Evolutionary conservation across 305 asterid genomes (phyloP).

Genomic region (Fraxinus sp.): DNA sequence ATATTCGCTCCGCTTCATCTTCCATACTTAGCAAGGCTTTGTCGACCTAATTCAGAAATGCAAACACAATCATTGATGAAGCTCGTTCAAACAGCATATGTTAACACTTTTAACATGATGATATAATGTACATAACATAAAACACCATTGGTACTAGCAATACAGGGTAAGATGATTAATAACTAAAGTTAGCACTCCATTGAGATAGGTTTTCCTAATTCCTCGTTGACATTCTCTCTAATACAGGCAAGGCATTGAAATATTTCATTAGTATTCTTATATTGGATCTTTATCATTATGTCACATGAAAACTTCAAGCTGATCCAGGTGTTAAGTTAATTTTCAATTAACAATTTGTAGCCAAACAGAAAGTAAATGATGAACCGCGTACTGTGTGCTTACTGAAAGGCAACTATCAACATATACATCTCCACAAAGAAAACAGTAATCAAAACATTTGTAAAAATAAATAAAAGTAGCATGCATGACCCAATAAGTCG

Average conservation of each 20-base stretch:
- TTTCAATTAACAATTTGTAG: background rate
- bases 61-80: slow-evolving; percentile 1
- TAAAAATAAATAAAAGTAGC: background rate
- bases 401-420: background rate
- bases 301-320: background rate
- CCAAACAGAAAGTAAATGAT: background rate
- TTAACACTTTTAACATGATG: background rate
- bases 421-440: background rate
- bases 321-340: background rate
- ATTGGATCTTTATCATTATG: background rate
- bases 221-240: background rate
- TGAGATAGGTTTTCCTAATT: background rate
- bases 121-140: background rate
- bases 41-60: slow-evolving; percentile 57
- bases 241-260: background rate
- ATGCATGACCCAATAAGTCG: background rate
- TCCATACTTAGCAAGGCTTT: slow-evolving; percentile 90
- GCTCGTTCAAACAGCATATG: background rate
- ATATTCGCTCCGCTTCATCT: slow-evolving; percentile 78
- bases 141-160: background rate
- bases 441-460: background rate
- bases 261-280: background rate
- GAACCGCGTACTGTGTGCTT: background rate
- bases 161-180: background rate
- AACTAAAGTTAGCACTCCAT: background rate